phyloP scores from a whole-genome alignment of 176 grass and related monocot genomes.

The Oropetium thomaeum region DNA sequence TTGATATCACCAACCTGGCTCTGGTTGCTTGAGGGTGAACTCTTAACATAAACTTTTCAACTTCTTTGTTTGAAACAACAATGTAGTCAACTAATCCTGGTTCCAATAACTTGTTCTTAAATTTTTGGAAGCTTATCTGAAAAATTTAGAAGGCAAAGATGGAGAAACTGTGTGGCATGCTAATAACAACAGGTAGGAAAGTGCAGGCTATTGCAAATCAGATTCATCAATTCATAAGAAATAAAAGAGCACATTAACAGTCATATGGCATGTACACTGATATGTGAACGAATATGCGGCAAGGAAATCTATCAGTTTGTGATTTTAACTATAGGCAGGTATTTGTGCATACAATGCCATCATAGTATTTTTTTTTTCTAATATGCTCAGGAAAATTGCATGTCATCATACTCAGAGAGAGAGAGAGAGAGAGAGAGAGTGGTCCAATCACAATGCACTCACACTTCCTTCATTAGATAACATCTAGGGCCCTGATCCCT shows the following conservation, averaged over 20 bases:
- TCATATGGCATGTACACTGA: not conserved
- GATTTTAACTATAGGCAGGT: not conserved
- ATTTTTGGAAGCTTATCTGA: too few species aligned
- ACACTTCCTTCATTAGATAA: not conserved
- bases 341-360: not conserved
- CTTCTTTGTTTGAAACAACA: too few species aligned
- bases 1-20: too few species aligned
- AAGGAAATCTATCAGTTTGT: not conserved
- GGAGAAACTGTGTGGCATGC: too few species aligned
- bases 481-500: not conserved
- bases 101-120: too few species aligned
- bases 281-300: not conserved
- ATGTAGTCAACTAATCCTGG: too few species aligned
- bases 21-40: too few species aligned
- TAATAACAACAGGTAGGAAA: too few species aligned
- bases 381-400: not conserved
- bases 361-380: not conserved
- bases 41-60: too few species aligned
- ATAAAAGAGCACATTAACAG: not conserved
- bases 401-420: not conserved
- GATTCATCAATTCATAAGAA: slow-evolving; percentile 14
- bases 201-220: not conserved
- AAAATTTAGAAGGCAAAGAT: too few species aligned
- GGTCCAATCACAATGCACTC: not conserved
- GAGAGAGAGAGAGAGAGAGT: too few species aligned